Conservation (phyloP, 495 filamentous ascomycete species). For the Penicillium parvum region DNA sequence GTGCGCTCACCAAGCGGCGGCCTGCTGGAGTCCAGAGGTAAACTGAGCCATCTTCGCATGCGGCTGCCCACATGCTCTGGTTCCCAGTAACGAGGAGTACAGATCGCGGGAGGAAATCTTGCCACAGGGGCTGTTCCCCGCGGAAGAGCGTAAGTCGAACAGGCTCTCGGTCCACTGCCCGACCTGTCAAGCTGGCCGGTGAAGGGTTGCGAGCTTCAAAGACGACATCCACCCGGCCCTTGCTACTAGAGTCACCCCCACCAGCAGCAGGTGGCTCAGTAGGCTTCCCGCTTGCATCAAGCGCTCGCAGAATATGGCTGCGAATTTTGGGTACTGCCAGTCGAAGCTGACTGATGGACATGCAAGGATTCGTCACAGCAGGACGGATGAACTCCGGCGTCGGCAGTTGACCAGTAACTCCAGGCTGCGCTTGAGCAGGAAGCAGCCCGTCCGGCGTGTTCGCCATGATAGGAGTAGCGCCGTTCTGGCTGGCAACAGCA, state of each 20-base stretch:
- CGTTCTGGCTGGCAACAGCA: conserved; percentile 51
- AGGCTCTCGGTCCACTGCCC: conserved; percentile 66
- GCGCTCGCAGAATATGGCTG: conserved; percentile 62
- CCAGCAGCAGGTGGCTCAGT: conserved; percentile 40
- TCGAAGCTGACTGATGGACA: conserved; percentile 78
- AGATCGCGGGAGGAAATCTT: conserved; percentile 81
- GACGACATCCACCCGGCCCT: conserved; percentile 57
- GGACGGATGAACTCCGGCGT: conserved; percentile 86
- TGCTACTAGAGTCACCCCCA: conserved; percentile 51
- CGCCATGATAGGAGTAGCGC: conserved; percentile 66
- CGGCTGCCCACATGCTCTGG: conserved; percentile 83
- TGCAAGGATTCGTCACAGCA: conserved; percentile 74
- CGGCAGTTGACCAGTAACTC: conserved; percentile 56
- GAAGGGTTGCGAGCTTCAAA: conserved; percentile 73
- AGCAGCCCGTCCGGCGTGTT: conserved; percentile 76
- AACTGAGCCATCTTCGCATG: conserved; percentile 89
- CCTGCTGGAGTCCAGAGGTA: conserved; percentile 96
- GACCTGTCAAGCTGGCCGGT: conserved; percentile 50
- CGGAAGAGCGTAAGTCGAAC: conserved; percentile 75
- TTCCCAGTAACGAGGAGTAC: conserved; percentile 87
- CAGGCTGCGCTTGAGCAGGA: conserved; percentile 53
- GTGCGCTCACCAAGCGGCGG: conserved; percentile 72
- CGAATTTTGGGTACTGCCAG: conserved; percentile 86
- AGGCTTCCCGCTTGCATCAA: conserved; percentile 43
- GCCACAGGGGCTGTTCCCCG: conserved; percentile 83